Evolutionary conservation across 495 filamentous ascomycete species (phyloP), one percentile per base, ranked within the genome.

Genomic region (Pyrenula massariospora): DNA sequence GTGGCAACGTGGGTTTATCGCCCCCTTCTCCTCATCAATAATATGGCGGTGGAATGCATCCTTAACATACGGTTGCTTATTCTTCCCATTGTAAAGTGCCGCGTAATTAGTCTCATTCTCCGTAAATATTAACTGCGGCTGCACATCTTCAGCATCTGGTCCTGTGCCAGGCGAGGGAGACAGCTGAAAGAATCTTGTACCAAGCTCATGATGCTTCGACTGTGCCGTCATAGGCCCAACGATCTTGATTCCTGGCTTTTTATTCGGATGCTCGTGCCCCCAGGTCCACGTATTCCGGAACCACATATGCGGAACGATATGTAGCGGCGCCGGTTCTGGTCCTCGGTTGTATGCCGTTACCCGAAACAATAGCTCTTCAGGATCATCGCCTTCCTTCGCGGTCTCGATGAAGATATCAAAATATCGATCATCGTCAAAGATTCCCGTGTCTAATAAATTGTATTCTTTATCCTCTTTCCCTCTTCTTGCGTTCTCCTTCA

Each of bases 361-460:
- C 60, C 92, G 89, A 75, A 96, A 97, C 42, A 95, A 77, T 15
- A 97, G 74, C 69, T 95, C 92, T 22, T 96, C 90, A 54, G 87
- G 84, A 62, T 95, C 85, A 50, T 95, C 84, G 10, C 79, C 81
- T 61, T 96, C 92, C 72, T 97, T 97, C 42, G 91, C 92, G 8
- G 86, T 91, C 72, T 97, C 92, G 59, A 97, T 96, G 68, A 92
- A 85, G 65, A 95, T 95, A 67, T 97, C 92, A 87, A 90, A 97
- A 70, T 97, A 97, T 53, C 85, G 74, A 64, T 93, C 85, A 15
- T 96, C 89, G n/a, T 89, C 77, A 64, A 97, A 96, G 55, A 87
- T 73, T n/a, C 85, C 89, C 0, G 91, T 94, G 65, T 97, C 93
- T 25, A 92, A 77, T 48, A 96, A 76, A 67, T 95, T 91, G 70